phyloP scores from a whole-genome alignment of 192 early-diverging fungal species.

The Linderina pennispora region DNA sequence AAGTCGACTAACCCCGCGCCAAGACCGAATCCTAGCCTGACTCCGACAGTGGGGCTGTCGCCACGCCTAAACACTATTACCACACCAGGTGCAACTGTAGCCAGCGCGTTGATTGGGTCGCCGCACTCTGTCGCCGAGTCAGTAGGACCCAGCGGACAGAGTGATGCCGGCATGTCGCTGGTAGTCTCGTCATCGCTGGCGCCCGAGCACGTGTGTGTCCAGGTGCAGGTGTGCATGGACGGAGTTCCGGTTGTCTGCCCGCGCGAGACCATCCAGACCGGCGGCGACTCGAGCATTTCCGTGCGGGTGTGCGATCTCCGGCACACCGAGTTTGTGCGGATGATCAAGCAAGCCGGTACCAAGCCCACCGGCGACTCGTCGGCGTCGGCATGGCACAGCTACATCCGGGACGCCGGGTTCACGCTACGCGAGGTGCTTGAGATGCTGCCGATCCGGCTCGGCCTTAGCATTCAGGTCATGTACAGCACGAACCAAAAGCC shows the following conservation, averaged over 20 bases:
- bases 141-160: constrained; percentile 6
- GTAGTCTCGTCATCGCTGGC: constrained; percentile 57
- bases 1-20: constrained; percentile 80
- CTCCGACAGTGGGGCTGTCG: background rate
- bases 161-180: constrained; percentile 12
- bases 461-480: constrained; percentile 82
- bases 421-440: constrained; percentile 41
- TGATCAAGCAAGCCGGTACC: constrained; percentile 6
- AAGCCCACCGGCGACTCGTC: background rate
- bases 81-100: constrained; percentile 8
- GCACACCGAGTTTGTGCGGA: constrained; percentile 44
- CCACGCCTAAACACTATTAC: background rate
- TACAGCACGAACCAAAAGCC: too few species aligned
- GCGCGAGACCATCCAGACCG: constrained; percentile 35
- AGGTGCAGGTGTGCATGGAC: constrained; percentile 87
- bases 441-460: constrained; percentile 60
- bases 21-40: constrained; percentile 10
- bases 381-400: constrained; percentile 31
- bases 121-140: constrained; percentile 27
- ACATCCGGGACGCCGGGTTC: constrained; percentile 26
- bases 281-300: constrained; percentile 20
- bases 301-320: constrained; percentile 41
- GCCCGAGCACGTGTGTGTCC: constrained; percentile 84
- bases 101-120: constrained; percentile 21
- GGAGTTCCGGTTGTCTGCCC: constrained; percentile 81